phyloP scores from a whole-genome alignment of 2,329 filamentous ascomycete genomes.

The Scorias spongiosa region DNA sequence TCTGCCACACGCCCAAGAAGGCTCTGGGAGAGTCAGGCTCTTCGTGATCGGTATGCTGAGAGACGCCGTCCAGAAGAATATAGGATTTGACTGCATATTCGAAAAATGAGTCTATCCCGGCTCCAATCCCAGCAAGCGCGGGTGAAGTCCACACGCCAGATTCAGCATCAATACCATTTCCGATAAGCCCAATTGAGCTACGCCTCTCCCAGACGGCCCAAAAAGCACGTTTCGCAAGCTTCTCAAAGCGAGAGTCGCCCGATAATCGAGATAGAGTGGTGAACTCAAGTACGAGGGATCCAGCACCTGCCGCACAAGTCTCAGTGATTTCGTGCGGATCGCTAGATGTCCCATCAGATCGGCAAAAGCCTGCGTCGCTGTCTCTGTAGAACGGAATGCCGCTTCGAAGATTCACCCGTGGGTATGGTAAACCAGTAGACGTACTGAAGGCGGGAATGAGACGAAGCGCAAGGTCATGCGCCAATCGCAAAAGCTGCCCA shows the following conservation, averaged over 20 bases:
- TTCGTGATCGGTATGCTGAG: conserved; percentile 35
- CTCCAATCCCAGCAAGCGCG: conserved; percentile 82
- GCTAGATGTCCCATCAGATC: conserved; percentile 25
- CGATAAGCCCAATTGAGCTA: conserved; percentile 74
- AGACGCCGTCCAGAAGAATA: conserved; percentile 66
- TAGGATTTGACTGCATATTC: conserved; percentile 95
- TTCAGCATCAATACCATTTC: conserved; percentile 84
- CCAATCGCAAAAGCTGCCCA: conserved; percentile 79
- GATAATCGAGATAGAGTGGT: conserved; percentile 78
- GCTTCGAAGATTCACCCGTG: conserved; percentile 76
- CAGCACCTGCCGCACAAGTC: conserved; percentile 93
- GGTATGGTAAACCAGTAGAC: conserved; percentile 81
- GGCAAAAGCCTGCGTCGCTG: conserved; percentile 32
- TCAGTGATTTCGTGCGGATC: conserved; percentile 64
- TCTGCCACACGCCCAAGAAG: conserved; percentile 71
- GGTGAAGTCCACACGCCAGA: conserved; percentile 70
- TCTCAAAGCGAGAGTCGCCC: conserved; percentile 75
- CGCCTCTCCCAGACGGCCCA: conserved; percentile 91
- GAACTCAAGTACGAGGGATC: conserved; percentile 86
- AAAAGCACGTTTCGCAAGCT: conserved; percentile 78
- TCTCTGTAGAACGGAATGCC: conserved; percentile 80
- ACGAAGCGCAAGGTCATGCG: conserved; percentile 67
- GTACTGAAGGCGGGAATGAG: conserved; percentile 87
- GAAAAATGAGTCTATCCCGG: conserved; percentile 95
- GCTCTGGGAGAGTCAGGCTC: conserved; percentile 51